These are phyloP conservation scores for Monosporascus sp. DNA, from an alignment of 2,329 filamentous ascomycete species.

Conservation along the genomic window DNA sequence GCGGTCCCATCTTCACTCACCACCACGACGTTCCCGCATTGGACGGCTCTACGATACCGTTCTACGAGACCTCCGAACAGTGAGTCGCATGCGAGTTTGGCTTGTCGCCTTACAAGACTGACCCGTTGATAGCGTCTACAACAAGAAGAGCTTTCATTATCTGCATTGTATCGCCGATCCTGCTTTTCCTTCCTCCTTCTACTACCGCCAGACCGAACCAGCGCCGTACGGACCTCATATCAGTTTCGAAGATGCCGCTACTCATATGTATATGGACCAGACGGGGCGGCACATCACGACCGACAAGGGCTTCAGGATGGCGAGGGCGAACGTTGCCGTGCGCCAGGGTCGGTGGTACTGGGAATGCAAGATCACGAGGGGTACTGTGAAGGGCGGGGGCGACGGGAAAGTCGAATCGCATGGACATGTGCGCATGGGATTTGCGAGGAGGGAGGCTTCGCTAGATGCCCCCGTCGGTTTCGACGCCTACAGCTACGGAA, in stretches of 20 bases:
- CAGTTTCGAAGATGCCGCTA: constrained; percentile 87
- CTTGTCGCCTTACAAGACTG: constrained; percentile 1
- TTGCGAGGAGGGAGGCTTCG: constrained; percentile 73
- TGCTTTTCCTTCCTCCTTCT: constrained; percentile 76
- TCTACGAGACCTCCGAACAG: constrained; percentile 61
- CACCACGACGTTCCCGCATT: constrained; percentile 48
- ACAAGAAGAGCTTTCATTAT: constrained; percentile 77
- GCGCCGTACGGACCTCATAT: constrained; percentile 78
- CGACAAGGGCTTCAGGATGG: constrained; percentile 88
- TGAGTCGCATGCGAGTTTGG: constrained; percentile 30
- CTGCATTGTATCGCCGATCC: constrained; percentile 87
- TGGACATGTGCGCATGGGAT: constrained; percentile 77
- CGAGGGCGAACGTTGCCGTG: constrained; percentile 82
- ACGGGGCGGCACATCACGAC: constrained; percentile 75
- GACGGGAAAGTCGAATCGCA: constrained; percentile 42
- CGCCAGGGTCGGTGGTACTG: constrained; percentile 90
- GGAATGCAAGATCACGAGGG: constrained; percentile 83
- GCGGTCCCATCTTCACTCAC: constrained; percentile 50
- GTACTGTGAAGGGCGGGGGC: constrained; percentile 49
- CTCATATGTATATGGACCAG: constrained; percentile 76
- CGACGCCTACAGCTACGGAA: constrained; percentile 88
- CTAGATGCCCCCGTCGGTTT: constrained; percentile 81
- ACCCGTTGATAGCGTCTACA: constrained; percentile 43
- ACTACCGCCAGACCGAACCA: constrained; percentile 84
- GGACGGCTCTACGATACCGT: constrained; percentile 48